Conservation (phyloP, 768 basidiomycete species). For the Trametes coccinea region DNA sequence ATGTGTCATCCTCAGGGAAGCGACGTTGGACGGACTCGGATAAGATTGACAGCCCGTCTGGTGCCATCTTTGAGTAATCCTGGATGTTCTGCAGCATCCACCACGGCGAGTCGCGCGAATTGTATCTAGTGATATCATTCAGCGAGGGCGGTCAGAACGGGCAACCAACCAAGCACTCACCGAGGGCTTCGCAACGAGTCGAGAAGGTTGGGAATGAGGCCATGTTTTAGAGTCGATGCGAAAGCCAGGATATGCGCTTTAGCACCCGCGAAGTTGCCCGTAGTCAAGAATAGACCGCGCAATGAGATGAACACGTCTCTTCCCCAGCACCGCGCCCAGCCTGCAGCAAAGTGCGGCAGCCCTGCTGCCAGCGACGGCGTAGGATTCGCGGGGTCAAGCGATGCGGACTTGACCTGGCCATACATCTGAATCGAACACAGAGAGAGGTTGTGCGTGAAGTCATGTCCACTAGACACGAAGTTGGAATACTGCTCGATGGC, state of each 20-base stretch:
- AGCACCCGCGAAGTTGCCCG: constrained; percentile 85
- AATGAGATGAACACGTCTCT: constrained; percentile 93
- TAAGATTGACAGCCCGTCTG: constrained; percentile 80
- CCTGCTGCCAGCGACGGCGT: constrained; percentile 92
- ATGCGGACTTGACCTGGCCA: constrained; percentile 87
- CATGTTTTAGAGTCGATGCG: constrained; percentile 91
- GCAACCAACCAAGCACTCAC: no score
- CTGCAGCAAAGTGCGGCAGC: constrained; percentile 87
- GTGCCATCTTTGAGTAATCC: constrained; percentile 83
- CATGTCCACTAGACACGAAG: constrained; percentile 81
- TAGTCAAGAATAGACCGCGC: constrained; percentile 90
- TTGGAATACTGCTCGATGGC: constrained; percentile 88
- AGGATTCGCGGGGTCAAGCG: constrained; percentile 68
- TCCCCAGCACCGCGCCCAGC: constrained; percentile 98
- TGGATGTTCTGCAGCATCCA: constrained; percentile 99
- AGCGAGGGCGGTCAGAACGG: no score
- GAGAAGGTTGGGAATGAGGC: constrained; percentile 92
- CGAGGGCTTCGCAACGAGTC: constrained; percentile 86
- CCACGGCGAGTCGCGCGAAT: constrained; percentile 98
- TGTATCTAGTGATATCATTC: no score
- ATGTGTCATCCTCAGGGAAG: constrained; percentile 92
- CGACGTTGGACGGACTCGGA: constrained; percentile 85
- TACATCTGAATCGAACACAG: constrained; percentile 88
- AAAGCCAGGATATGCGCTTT: constrained; percentile 91
- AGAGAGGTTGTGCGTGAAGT: constrained; percentile 89